Evolutionary conservation across 805 yeast species (phyloP).

Genomic region (Nakazawaea ishiwadae): DNA sequence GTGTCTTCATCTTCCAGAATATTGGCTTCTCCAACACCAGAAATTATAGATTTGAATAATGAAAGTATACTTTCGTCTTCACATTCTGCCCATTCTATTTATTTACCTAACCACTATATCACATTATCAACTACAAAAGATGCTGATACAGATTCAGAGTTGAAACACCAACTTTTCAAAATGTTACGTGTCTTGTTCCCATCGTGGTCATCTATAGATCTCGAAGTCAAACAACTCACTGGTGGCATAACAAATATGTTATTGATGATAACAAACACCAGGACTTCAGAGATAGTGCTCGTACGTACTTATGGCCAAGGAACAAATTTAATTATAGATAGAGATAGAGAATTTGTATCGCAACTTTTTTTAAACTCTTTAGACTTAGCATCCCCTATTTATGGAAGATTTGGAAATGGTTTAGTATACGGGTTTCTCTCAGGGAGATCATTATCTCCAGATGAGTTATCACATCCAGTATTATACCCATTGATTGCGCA

Average conservation of each 20-base stretch:
- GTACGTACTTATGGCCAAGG: constrained; percentile 75
- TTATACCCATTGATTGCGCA: constrained; percentile 58
- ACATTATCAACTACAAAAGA: constrained; percentile 31
- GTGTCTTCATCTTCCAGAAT: not conserved
- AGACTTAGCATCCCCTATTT: constrained; percentile 62
- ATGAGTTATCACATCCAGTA: constrained; percentile 42
- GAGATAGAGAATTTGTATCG: constrained; percentile 70
- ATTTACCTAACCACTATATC: constrained; percentile 39
- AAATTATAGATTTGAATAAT: constrained; percentile 6
- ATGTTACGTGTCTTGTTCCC: constrained; percentile 24
- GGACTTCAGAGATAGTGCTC: constrained; percentile 35
- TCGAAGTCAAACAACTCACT: constrained; percentile 40
- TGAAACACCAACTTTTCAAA: constrained; percentile 31
- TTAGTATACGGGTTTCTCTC: constrained; percentile 64
- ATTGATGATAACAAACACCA: constrained; percentile 35
- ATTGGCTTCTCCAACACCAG: constrained; percentile 6
- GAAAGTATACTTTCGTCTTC: constrained; percentile 16
- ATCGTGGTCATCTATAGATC: constrained; percentile 32
- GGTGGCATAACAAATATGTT: constrained; percentile 67
- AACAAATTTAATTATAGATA: constrained; percentile 64
- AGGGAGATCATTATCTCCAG: constrained; percentile 56
- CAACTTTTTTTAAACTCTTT: constrained; percentile 58
- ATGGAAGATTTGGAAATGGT: constrained; percentile 68
- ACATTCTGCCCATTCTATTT: constrained; percentile 44
- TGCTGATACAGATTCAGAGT: constrained; percentile 20